phyloP scores from a whole-genome alignment of 768 basidiomycete genomes.

The Melanogaster broomeanus region DNA sequence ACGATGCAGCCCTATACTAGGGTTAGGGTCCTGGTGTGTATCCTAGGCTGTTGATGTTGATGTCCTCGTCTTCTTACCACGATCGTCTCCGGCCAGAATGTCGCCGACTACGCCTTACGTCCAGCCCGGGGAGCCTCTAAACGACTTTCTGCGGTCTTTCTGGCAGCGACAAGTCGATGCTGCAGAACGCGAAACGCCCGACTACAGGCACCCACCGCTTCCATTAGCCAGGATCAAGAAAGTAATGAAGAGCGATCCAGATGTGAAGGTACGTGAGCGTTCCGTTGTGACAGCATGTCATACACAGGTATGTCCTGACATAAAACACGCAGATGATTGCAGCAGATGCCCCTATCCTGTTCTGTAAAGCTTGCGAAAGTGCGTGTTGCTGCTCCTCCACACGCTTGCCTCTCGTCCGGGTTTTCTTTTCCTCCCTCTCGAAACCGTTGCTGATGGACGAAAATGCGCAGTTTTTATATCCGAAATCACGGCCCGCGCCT shows the following conservation, averaged over 20 bases:
- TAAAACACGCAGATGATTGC: slow-evolving; percentile 82
- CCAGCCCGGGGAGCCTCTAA: slow-evolving; percentile 81
- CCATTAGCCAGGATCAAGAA: slow-evolving; percentile 98
- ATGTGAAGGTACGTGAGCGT: slow-evolving; percentile 78
- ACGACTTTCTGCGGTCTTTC: slow-evolving; percentile 82
- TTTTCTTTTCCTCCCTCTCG: not conserved
- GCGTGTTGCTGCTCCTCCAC: slow-evolving; percentile 34
- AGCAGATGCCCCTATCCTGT: slow-evolving; percentile 93
- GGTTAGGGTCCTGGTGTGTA: slow-evolving; percentile 27
- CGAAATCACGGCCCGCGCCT: slow-evolving; percentile 94
- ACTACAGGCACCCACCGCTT: slow-evolving; percentile 84
- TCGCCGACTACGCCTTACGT: slow-evolving; percentile 61
- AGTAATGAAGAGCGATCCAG: slow-evolving; percentile 98
- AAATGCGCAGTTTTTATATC: slow-evolving; percentile 82
- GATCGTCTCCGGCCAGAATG: slow-evolving; percentile 20
- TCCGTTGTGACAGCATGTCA: not conserved
- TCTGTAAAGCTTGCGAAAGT: slow-evolving; percentile 99
- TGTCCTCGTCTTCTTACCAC: slow-evolving; percentile 16
- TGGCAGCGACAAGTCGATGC: slow-evolving; percentile 89
- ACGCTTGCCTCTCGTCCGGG: slow-evolving; percentile 1
- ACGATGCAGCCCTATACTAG: slow-evolving; percentile 15
- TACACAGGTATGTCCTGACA: slow-evolving; percentile 3
- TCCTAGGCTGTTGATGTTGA: not conserved
- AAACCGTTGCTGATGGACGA: slow-evolving; percentile 3
- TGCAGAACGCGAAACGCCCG: slow-evolving; percentile 86